Percentiles rank a stretch among this genome's conserved stretches.
phyloP scores from a whole-genome alignment of 495 filamentous ascomycete genomes.

The Annulohypoxylon moriforme region DNA sequence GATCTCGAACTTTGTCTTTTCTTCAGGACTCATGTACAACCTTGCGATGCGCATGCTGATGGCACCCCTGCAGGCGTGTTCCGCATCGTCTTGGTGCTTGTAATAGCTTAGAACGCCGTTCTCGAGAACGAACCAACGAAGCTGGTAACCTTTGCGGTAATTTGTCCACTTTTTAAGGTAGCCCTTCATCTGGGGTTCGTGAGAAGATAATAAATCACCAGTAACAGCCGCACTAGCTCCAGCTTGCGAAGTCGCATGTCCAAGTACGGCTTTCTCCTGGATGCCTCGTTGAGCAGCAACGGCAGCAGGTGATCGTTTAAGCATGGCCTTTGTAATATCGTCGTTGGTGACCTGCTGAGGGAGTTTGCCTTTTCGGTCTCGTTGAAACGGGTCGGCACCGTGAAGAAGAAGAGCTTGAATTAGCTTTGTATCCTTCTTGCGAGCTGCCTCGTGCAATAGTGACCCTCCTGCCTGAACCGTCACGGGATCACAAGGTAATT shows the following conservation, averaged over 20 bases:
- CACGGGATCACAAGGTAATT: constrained; percentile 82
- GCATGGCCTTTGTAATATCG: constrained; percentile 82
- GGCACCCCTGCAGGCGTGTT: constrained; percentile 92
- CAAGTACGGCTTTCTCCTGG: constrained; percentile 94
- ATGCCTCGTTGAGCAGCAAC: constrained; percentile 94
- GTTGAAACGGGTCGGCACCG: constrained; percentile 95
- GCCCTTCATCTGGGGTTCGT: constrained; percentile 96
- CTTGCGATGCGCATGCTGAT: constrained; percentile 98
- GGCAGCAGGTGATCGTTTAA: constrained; percentile 94
- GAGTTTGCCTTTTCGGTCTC: constrained; percentile 93
- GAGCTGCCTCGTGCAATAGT: constrained; percentile 91
- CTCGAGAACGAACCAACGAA: constrained; percentile 97
- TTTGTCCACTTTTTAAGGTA: constrained; percentile 99
- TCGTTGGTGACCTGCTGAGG: constrained; percentile 98
- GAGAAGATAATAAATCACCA: constrained; percentile 76
- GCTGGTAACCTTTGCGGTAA: constrained; percentile 94
- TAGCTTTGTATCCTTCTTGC: constrained; percentile 82
- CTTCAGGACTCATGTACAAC: constrained; percentile 93
- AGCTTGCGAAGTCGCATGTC: constrained; percentile 72
- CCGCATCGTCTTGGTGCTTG: constrained; percentile 97
- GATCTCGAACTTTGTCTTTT: constrained; percentile 97
- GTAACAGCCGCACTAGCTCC: constrained; percentile 59
- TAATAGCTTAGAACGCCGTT: constrained; percentile 98
- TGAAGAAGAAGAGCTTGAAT: constrained; percentile 92
- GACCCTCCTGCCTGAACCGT: constrained; percentile 85